Conservation (phyloP, 495 filamentous ascomycete species). For the Astrothelium subdiscretum region DNA sequence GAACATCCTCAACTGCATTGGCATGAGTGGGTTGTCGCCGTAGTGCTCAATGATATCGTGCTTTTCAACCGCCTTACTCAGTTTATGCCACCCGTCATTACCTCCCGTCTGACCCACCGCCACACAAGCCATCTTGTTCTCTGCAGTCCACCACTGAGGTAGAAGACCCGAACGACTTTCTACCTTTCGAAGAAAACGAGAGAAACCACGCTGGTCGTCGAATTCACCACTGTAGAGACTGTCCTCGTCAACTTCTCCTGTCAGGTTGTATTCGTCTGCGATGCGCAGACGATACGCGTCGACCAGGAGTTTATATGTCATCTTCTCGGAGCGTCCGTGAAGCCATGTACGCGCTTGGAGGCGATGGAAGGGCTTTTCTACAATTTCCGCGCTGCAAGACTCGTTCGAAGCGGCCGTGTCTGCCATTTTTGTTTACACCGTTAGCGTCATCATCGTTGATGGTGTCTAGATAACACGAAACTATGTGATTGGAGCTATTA, state of each 20-base stretch:
- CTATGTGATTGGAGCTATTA: background rate
- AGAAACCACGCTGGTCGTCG: background rate
- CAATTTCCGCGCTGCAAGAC: background rate
- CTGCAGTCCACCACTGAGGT: background rate
- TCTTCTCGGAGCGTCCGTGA: background rate
- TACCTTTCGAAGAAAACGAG: background rate
- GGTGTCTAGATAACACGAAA: background rate
- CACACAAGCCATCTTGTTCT: background rate
- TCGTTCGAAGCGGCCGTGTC: background rate
- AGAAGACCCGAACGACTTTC: background rate
- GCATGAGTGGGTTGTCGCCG: slow-evolving; percentile 22
- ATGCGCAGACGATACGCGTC: background rate
- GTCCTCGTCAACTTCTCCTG: background rate
- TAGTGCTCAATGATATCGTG: slow-evolving; percentile 31
- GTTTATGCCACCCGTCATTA: background rate
- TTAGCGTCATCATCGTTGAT: background rate
- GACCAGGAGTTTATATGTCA: background rate
- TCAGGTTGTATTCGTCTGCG: background rate
- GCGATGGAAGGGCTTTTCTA: background rate
- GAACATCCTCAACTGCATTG: slow-evolving; percentile 35
- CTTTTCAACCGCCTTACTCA: slow-evolving; percentile 26
- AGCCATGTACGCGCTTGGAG: background rate
- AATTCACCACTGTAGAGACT: no score
- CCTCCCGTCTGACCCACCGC: slow-evolving; percentile 12
- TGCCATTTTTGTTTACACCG: no score